phyloP scores from a whole-genome alignment of 2,329 filamentous ascomycete genomes.

The Cladophialophora yegresii region DNA sequence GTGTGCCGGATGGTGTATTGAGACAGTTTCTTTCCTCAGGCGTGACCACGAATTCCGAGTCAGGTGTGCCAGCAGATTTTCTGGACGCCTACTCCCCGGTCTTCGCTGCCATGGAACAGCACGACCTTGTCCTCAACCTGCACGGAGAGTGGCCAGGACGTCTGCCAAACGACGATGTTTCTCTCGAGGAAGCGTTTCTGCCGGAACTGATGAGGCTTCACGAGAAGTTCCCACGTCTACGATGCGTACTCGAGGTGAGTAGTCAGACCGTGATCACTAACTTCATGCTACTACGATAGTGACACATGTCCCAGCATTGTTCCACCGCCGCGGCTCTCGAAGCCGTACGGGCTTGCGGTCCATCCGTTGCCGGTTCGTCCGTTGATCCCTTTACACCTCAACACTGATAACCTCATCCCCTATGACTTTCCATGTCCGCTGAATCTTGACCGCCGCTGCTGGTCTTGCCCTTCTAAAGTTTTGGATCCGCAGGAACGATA shows the following conservation, averaged over 20 bases:
- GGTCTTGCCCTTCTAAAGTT: neutral
- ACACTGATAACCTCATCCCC: neutral
- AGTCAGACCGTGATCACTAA: neutral
- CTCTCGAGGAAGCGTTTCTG: conserved; percentile 72
- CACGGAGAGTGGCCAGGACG: conserved; percentile 75
- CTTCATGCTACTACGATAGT: neutral
- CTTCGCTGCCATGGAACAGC: conserved; percentile 85
- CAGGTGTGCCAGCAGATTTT: conserved; percentile 49
- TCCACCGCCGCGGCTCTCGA: conserved; percentile 79
- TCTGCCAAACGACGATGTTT: conserved; percentile 44
- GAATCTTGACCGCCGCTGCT: neutral
- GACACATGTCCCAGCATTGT: conserved; percentile 61
- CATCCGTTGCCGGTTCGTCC: conserved; percentile 62
- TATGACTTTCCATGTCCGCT: neutral
- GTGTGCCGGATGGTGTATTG: neutral
- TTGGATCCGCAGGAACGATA: conserved; percentile 60
- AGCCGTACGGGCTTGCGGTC: conserved; percentile 73
- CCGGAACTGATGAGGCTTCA: conserved; percentile 76
- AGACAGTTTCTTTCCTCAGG: conserved; percentile 39
- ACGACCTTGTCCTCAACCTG: conserved; percentile 84
- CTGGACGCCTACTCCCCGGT: conserved; percentile 55
- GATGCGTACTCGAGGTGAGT: conserved; percentile 54
- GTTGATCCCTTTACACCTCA: neutral
- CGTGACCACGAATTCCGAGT: conserved; percentile 61
- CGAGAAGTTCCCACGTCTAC: conserved; percentile 70